Evolutionary conservation across 192 early-diverging fungal species (phyloP).

Genomic region (Coemansia asiatica): DNA sequence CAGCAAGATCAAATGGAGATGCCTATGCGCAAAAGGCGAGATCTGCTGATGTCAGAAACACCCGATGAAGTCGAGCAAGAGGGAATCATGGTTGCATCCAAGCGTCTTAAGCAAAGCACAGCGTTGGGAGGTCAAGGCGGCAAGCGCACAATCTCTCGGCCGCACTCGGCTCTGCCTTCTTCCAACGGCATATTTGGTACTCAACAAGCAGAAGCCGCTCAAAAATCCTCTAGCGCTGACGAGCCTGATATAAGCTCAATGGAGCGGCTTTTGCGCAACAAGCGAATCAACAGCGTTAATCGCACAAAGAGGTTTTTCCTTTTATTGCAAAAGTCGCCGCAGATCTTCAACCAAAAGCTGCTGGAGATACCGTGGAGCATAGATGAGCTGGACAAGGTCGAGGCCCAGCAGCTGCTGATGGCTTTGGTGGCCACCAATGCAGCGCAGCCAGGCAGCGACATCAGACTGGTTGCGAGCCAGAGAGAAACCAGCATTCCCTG

Average conservation of each 20-base stretch:
- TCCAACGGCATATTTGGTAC: too few species aligned
- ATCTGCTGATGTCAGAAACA: neutral
- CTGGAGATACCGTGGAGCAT: constrained; percentile 17
- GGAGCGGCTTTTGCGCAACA: constrained; percentile 22
- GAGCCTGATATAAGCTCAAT: constrained; percentile 16
- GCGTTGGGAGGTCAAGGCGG: too few species aligned
- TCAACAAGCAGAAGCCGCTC: neutral
- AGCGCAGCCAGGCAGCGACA: constrained; percentile 4
- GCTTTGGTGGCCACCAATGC: constrained; percentile 2
- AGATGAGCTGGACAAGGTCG: constrained; percentile 11
- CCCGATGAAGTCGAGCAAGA: constrained; percentile 5
- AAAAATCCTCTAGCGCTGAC: neutral
- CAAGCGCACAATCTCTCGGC: neutral
- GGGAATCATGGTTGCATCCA: constrained; percentile 5
- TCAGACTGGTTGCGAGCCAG: constrained; percentile 1
- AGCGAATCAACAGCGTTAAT: constrained; percentile 27
- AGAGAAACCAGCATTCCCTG: neutral
- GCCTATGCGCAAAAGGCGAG: constrained; percentile 16
- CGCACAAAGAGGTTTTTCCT: constrained; percentile 23
- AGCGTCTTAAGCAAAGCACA: constrained; percentile 1
- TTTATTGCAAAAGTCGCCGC: constrained; percentile 18
- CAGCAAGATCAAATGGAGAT: constrained; percentile 5
- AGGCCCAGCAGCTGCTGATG: constrained; percentile 17
- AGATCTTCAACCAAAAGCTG: constrained; percentile 8
- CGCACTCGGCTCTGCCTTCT: neutral